Conservation (phyloP, 805 yeast species). For the Candida sakaeoensis region DNA sequence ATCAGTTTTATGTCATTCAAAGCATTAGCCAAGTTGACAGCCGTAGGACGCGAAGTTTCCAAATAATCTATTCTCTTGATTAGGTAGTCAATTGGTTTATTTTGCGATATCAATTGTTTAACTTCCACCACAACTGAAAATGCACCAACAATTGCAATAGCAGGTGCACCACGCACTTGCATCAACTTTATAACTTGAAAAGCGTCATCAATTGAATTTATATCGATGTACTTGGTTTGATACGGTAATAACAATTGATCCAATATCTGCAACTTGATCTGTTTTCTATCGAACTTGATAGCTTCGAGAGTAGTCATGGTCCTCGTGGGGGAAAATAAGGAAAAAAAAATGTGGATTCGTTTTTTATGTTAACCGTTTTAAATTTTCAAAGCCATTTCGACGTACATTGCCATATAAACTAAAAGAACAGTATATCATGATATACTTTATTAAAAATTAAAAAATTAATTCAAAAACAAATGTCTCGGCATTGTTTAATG, state of each 20-base stretch:
- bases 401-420: too few species aligned
- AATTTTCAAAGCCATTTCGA: too few species aligned
- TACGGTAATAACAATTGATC: slow-evolving; percentile 86
- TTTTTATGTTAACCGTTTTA: too few species aligned
- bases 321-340: slow-evolving; percentile 5
- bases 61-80: slow-evolving; percentile 55
- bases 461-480: too few species aligned
- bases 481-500: too few species aligned
- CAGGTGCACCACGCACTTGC: slow-evolving; percentile 99
- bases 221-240: slow-evolving; percentile 61
- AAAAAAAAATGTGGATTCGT: too few species aligned
- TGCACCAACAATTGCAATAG: slow-evolving; percentile 93
- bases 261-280: slow-evolving; percentile 52
- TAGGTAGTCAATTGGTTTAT: slow-evolving; percentile 32
- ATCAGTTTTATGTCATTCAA: slow-evolving; percentile 44
- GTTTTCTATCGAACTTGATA: slow-evolving; percentile 54
- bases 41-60: slow-evolving; percentile 86
- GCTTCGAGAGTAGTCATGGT: slow-evolving; percentile 45
- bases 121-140: slow-evolving; percentile 76
- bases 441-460: too few species aligned
- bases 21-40: slow-evolving; percentile 86
- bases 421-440: too few species aligned
- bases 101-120: slow-evolving; percentile 23
- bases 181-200: slow-evolving; percentile 77
- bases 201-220: slow-evolving; percentile 69